A percentile compares a stretch with the other conserved stretches of the same genome.
phyloP scores from a whole-genome alignment of 2,329 filamentous ascomycete genomes.

The Saccharata proteae region DNA sequence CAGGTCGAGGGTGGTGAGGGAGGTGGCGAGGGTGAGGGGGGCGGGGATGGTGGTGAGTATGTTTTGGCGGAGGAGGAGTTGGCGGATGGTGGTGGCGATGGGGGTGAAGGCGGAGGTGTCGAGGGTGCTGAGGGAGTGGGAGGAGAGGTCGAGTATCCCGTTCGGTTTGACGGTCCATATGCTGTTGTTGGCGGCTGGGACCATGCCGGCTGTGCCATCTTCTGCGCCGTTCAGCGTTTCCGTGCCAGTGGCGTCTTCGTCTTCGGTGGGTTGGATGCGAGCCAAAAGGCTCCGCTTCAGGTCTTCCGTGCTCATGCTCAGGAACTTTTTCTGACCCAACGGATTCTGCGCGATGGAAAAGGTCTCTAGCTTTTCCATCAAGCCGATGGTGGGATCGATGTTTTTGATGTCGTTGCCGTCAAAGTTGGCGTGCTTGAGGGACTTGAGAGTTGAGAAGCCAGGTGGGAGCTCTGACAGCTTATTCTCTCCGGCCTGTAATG shows the following conservation, averaged over 20 bases:
- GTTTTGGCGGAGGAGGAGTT: conserved; percentile 66
- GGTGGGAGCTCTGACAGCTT: conserved; percentile 62
- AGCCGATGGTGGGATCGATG: conserved; percentile 62
- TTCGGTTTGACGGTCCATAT: conserved; percentile 21
- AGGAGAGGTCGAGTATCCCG: conserved; percentile 31
- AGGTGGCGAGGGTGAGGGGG: conserved; percentile 57
- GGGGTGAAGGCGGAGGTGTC: conserved; percentile 24
- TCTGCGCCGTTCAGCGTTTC: background rate
- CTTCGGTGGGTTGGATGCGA: conserved; percentile 45
- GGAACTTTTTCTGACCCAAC: conserved; percentile 73
- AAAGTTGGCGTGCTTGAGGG: conserved; percentile 67
- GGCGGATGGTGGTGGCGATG: conserved; percentile 36
- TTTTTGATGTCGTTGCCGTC: conserved; percentile 71
- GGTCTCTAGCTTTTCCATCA: conserved; percentile 65
- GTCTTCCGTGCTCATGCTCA: conserved; percentile 67
- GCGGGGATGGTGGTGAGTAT: conserved; percentile 56
- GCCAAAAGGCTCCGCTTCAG: conserved; percentile 62
- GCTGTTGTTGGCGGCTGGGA: background rate
- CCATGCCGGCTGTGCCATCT: conserved; percentile 1
- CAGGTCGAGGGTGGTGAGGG: conserved; percentile 59
- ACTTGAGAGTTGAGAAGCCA: conserved; percentile 56
- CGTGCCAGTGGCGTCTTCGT: conserved; percentile 4
- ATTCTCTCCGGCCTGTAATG: conserved; percentile 71
- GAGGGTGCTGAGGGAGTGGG: conserved; percentile 26
- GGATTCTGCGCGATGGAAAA: conserved; percentile 82